These are phyloP conservation scores for Daedalea quercina DNA, from an alignment of 768 basidiomycete species.

Conservation along the genomic window DNA sequence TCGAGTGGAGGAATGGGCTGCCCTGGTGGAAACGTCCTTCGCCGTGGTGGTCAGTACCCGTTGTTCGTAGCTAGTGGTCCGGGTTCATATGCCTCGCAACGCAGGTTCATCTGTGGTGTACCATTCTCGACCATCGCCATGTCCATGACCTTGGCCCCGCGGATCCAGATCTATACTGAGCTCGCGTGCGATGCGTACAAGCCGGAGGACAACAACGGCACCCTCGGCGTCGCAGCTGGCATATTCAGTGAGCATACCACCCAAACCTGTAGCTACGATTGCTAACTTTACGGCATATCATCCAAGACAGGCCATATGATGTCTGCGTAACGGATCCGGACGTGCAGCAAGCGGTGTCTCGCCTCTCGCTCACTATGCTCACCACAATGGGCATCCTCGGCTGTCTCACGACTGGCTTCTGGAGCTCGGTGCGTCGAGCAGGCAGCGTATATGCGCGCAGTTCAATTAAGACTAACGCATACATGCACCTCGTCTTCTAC, in stretches of 20 bases:
- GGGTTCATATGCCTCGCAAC: not conserved
- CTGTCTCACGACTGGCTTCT: conserved; percentile 79
- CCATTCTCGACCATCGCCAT: conserved; percentile 51
- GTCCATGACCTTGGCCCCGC: conserved; percentile 57
- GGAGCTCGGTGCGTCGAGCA: conserved; percentile 61
- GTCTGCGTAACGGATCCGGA: conserved; percentile 62
- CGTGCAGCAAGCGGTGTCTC: conserved; percentile 68
- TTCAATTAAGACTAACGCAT: not conserved
- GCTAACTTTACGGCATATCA: too few species aligned
- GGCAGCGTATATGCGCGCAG: not conserved
- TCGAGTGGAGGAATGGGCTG: conserved; percentile 23
- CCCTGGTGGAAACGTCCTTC: conserved; percentile 80
- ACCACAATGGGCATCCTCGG: conserved; percentile 65
- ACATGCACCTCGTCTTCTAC: not conserved
- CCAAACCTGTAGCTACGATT: too few species aligned
- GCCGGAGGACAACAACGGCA: conserved; percentile 30
- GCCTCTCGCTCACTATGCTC: conserved; percentile 52
- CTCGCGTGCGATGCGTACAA: conserved; percentile 65
- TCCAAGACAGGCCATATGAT: conserved; percentile 4
- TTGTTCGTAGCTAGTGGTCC: not conserved
- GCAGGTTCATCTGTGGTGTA: conserved; percentile 51
- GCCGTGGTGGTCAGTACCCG: conserved; percentile 53
- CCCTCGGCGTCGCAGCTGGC: not conserved
- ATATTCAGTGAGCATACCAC: too few species aligned
- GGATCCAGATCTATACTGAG: conserved; percentile 67